Percentiles rank a stretch among this genome's conserved stretches.
These are phyloP conservation scores for Trichophyton rubrum DNA, from an alignment of 2,329 filamentous ascomycete species.

Conservation along the genomic window DNA sequence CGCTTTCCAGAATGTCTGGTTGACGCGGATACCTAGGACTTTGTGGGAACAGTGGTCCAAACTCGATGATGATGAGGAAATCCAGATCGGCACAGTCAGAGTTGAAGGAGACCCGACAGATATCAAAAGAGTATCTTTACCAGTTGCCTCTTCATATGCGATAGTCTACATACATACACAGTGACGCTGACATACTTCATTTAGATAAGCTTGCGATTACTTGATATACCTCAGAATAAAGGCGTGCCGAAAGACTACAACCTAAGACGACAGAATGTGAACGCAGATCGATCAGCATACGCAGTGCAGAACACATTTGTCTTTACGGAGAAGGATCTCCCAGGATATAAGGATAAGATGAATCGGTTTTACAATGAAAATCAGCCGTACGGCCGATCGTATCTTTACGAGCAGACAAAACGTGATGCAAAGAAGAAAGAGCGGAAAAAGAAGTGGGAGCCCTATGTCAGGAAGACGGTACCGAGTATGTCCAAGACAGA, in stretches of 20 bases:
- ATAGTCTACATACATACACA: background rate
- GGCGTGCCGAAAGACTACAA: slow-evolving; percentile 80
- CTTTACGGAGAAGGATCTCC: slow-evolving; percentile 87
- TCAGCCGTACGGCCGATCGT: slow-evolving; percentile 26
- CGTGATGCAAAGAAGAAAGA: slow-evolving; percentile 33
- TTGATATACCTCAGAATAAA: slow-evolving; percentile 55
- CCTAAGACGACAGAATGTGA: slow-evolving; percentile 53
- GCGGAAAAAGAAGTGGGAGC: slow-evolving; percentile 44
- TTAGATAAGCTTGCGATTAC: slow-evolving; percentile 57
- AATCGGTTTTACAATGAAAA: slow-evolving; percentile 32
- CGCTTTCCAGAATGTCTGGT: slow-evolving; percentile 44
- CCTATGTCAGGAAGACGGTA: slow-evolving; percentile 48
- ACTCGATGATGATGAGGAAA: slow-evolving; percentile 67
- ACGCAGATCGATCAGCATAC: slow-evolving; percentile 30
- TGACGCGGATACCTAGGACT: slow-evolving; percentile 66
- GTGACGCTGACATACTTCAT: slow-evolving; percentile 21
- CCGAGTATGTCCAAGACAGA: slow-evolving; percentile 48
- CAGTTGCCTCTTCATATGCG: background rate
- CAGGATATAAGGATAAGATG: slow-evolving; percentile 50
- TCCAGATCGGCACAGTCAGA: slow-evolving; percentile 64
- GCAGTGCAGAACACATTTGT: slow-evolving; percentile 71
- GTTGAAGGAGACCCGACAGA: slow-evolving; percentile 45
- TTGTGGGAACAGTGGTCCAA: slow-evolving; percentile 69
- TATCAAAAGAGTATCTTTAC: slow-evolving; percentile 32
- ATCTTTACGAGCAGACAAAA: slow-evolving; percentile 35